Conservation (phyloP, 768 basidiomycete genomes). For the Boletellus ananiceps region DNA sequence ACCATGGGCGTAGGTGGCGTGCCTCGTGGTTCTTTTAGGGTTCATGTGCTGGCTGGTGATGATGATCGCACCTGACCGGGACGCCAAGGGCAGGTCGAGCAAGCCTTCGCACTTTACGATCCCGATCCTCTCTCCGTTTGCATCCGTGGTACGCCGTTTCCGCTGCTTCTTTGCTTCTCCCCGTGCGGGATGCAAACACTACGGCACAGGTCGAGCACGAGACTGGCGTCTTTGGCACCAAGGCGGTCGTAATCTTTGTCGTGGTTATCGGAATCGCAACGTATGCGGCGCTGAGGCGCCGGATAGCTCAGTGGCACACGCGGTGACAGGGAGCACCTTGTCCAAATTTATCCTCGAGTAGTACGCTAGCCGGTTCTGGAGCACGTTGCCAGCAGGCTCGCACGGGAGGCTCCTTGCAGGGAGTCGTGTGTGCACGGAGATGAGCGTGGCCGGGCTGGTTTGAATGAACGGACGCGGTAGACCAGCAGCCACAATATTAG, state of each 20-base stretch:
- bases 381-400: no score
- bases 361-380: no score
- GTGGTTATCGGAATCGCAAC: constrained; percentile 37
- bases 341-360: no score
- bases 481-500: no score
- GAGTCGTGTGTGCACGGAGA: constrained; percentile 8
- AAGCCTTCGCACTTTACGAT: constrained; percentile 65
- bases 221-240: constrained; percentile 55
- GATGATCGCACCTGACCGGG: constrained; percentile 12
- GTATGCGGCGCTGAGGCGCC: constrained; percentile 43
- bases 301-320: constrained; percentile 25
- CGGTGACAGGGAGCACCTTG: background rate
- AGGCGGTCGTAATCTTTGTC: constrained; percentile 37
- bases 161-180: background rate
- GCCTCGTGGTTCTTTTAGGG: constrained; percentile 22
- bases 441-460: background rate
- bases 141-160: constrained; percentile 54
- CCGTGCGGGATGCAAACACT: constrained; percentile 2
- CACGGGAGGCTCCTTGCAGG: background rate
- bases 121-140: constrained; percentile 73
- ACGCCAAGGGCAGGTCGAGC: constrained; percentile 2
- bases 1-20: constrained; percentile 16
- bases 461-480: no score
- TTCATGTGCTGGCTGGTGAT: constrained; percentile 19
- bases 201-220: constrained; percentile 64